These are phyloP conservation scores for Phialocephala sp. DNA, from an alignment of 2,329 filamentous ascomycete genomes.

Conservation along the genomic window DNA sequence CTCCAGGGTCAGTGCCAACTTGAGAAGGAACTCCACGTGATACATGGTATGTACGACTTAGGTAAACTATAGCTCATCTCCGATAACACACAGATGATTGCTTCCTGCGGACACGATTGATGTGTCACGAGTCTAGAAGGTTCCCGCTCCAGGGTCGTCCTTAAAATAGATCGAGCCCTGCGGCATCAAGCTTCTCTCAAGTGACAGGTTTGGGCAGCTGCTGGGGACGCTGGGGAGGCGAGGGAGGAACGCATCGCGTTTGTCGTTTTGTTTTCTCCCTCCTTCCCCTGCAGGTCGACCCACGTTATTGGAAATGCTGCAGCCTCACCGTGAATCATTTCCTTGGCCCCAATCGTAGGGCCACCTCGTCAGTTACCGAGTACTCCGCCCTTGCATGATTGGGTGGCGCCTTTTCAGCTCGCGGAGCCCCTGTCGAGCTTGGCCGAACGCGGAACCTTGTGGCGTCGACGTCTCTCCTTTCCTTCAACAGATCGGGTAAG, in stretches of 20 bases:
- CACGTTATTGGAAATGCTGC: constrained; percentile 5
- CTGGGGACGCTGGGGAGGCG: background rate
- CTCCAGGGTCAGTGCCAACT: background rate
- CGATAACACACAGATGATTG: background rate
- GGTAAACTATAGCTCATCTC: background rate
- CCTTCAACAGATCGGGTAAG: background rate
- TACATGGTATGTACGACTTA: background rate
- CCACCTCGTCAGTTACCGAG: background rate
- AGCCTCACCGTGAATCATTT: constrained; percentile 4
- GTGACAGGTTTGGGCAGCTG: background rate
- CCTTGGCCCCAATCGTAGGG: background rate
- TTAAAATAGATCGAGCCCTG: background rate
- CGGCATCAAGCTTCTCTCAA: background rate
- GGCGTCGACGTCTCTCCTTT: background rate
- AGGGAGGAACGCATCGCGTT: no score
- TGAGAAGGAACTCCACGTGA: background rate
- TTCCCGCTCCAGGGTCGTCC: background rate
- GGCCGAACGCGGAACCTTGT: background rate
- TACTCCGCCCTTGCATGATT: background rate
- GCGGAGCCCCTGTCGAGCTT: background rate
- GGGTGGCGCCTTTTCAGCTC: background rate
- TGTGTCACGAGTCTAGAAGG: background rate
- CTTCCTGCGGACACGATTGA: background rate
- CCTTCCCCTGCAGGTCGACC: background rate
- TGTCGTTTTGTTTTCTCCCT: background rate